Conservation (phyloP, 2,329 filamentous ascomycete genomes). For the Fusarium subtropicale region DNA sequence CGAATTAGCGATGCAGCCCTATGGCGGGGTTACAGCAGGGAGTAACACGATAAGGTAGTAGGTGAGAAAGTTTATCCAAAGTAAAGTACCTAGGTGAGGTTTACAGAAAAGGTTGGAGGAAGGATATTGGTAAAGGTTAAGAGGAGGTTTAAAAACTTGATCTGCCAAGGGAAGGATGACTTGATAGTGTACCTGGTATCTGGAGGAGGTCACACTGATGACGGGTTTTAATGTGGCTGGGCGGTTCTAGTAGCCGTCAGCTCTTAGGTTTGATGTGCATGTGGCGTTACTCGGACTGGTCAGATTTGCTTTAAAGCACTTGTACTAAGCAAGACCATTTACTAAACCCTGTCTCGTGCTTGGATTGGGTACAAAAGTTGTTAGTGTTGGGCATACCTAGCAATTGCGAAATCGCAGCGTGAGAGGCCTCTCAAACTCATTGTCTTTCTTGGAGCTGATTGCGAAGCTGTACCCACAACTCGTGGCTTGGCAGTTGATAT, state of each 20-base stretch:
- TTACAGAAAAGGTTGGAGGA: background rate
- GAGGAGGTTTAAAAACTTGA: constrained; percentile 26
- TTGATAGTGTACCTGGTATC: constrained; percentile 1
- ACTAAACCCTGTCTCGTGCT: background rate
- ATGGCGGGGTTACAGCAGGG: constrained; percentile 36
- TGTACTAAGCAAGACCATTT: background rate
- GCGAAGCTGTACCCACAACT: constrained; percentile 22
- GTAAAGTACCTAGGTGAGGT: background rate
- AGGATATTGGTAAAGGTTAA: background rate
- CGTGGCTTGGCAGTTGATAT: constrained; percentile 20
- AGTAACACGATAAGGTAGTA: constrained; percentile 10
- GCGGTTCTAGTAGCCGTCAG: constrained; percentile 15
- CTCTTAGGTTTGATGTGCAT: constrained; percentile 12
- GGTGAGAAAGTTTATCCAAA: background rate
- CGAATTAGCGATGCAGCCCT: constrained; percentile 43
- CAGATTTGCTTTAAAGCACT: constrained; percentile 27
- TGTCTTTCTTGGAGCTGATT: background rate
- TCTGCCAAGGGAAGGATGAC: constrained; percentile 22
- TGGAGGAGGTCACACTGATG: constrained; percentile 44
- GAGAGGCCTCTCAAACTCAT: constrained; percentile 33
- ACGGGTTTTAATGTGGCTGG: constrained; percentile 45
- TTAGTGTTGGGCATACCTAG: constrained; percentile 1
- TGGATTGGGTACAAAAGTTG: constrained; percentile 15
- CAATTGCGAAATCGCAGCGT: background rate
- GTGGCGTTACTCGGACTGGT: constrained; percentile 15